Base-by-base conservation (phyloP, 169 alveolate genomes). In the Plasmodium inui region DNA sequence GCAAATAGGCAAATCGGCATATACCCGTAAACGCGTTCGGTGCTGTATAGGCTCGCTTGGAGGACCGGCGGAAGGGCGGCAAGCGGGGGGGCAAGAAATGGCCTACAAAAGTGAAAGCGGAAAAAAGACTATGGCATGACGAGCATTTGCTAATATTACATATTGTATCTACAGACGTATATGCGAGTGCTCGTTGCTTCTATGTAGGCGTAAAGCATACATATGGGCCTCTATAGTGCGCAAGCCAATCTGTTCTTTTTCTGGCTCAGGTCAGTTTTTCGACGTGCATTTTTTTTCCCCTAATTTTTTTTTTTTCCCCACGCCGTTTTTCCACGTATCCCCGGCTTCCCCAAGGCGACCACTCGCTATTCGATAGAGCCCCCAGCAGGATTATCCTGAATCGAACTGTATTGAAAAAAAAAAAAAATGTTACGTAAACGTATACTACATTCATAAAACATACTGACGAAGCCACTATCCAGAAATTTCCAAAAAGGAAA, bases 381-480 rank as follows among this genome's bases (percentile, higher is more conserved):
- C 22, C 61, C 22, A 50, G 61, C 61, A 12, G 61, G 22, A 50
- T 50, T 50, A 50, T 50, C 61, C 61, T 50, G 22, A 50, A 14
- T 2, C 8, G 61, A 44, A 44, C 14, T 50, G 61, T 50, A 14
- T 50, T 50, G 61, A 53, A 53, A 53, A 22, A 67, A 67, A 67
- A 67, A 67, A 67, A 67, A 22, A 67, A 67, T 67, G 76, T 67
- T 22, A 67, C 76, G 37, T 67, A 67, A 26, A 67, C n/a, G 76
- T 26, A 8, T 26, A 22, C 10, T 67, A 67, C 14, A 61, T 61
- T 61, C 12, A 67, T 67, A 67, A 67, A 67, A 67, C 9, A 67
- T 67, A 26, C 10, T 0, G 76, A 67, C 61, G 61, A 50, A 50
- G 61, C 61, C 61, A 50, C 61, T 50, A 50, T 14, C 9, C 19